Evolutionary conservation across 2,329 filamentous ascomycete species (phyloP).

Genomic region (Cladosporium halotolerans): DNA sequence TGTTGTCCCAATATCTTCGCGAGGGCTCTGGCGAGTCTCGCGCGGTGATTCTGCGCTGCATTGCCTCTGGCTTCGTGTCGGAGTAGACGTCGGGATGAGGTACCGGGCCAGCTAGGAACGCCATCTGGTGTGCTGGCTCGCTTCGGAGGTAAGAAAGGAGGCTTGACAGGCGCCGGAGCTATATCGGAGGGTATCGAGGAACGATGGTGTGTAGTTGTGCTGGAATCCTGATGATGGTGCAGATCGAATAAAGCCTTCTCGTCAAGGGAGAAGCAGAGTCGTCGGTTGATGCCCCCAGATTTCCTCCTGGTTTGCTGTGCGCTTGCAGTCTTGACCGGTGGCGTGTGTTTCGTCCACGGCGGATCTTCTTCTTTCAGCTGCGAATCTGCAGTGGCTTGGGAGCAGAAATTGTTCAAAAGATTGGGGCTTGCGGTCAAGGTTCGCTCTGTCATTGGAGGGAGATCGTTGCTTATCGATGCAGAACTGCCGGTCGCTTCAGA

Average conservation of each 20-base stretch:
- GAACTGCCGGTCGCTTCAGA: too few species aligned
- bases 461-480: too few species aligned
- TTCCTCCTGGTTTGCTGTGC: neutral
- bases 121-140: conserved; percentile 25
- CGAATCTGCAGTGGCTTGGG: too few species aligned
- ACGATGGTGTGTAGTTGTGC: neutral
- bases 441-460: too few species aligned
- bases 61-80: neutral
- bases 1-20: neutral
- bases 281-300: neutral
- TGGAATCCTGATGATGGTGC: conserved; percentile 6
- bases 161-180: conserved; percentile 12
- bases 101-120: conserved; percentile 24
- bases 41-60: neutral
- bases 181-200: neutral
- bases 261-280: conserved; percentile 22
- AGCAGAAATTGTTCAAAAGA: too few species aligned
- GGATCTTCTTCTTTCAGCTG: too few species aligned
- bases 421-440: too few species aligned
- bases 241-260: conserved; percentile 14
- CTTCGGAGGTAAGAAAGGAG: conserved; percentile 20
- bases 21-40: neutral
- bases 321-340: neutral
- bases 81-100: neutral
- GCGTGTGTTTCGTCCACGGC: neutral